These are phyloP conservation scores for Pyricularia sp. DNA, from an alignment of 2,329 filamentous ascomycete species.

Conservation along the genomic window DNA sequence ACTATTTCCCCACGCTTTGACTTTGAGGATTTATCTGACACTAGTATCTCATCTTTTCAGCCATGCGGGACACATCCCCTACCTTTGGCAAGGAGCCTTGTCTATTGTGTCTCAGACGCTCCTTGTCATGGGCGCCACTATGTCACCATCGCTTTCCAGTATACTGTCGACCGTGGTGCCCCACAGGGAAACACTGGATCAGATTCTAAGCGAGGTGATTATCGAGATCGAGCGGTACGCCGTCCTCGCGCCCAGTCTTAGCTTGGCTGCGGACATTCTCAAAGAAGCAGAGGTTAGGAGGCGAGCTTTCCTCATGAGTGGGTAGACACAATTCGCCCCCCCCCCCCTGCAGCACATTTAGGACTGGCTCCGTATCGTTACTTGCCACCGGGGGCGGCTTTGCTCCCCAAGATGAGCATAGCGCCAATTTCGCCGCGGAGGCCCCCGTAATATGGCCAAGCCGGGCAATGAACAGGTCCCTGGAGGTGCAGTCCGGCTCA, in stretches of 20 bases:
- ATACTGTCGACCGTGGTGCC: slow-evolving; percentile 52
- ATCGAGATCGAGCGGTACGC: slow-evolving; percentile 67
- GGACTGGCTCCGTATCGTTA: neutral
- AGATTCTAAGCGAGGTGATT: slow-evolving; percentile 70
- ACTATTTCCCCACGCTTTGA: neutral
- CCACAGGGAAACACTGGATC: slow-evolving; percentile 54
- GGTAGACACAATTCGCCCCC: neutral
- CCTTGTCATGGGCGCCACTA: slow-evolving; percentile 75
- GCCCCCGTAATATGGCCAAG: neutral
- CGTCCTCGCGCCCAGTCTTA: slow-evolving; percentile 65
- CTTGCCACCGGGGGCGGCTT: neutral
- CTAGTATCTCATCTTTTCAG: slow-evolving; percentile 28
- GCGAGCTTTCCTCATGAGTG: slow-evolving; percentile 44
- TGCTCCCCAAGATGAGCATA: neutral
- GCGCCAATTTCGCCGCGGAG: neutral
- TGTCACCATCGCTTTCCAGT: slow-evolving; percentile 62
- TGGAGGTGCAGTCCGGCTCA: neutral
- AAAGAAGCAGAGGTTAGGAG: slow-evolving; percentile 68
- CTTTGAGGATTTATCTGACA: slow-evolving; percentile 3
- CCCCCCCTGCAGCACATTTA: neutral
- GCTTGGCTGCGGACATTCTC: slow-evolving; percentile 69
- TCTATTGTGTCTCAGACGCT: slow-evolving; percentile 77
- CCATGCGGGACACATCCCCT: slow-evolving; percentile 76
- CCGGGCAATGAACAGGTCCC: neutral
- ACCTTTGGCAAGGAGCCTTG: slow-evolving; percentile 76